phyloP scores from a whole-genome alignment of 768 basidiomycete species.

The Krasilnikovozyma curviuscula region DNA sequence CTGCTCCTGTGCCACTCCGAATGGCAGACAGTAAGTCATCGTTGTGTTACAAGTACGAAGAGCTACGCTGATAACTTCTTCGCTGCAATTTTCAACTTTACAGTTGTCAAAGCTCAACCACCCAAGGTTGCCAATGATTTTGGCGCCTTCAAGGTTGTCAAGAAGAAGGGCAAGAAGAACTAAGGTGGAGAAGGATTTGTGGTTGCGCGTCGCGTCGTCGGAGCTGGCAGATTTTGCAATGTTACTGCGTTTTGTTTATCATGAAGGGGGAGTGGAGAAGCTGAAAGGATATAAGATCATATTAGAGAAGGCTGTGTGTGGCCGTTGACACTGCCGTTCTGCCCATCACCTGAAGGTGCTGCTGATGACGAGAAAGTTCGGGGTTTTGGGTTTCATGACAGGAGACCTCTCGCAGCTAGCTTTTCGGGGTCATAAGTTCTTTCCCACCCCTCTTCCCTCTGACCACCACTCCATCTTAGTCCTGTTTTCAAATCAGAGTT shows the following conservation, averaged over 20 bases:
- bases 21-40: constrained; percentile 17
- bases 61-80: background rate
- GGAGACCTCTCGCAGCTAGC: no score
- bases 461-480: no score
- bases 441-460: no score
- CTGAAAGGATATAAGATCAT: background rate
- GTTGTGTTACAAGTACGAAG: background rate
- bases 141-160: constrained; percentile 80
- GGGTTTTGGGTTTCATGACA: no score
- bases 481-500: no score
- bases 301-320: background rate
- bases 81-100: background rate
- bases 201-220: no score
- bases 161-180: constrained; percentile 45
- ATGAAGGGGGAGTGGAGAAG: background rate
- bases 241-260: background rate
- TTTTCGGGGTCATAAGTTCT: no score
- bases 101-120: constrained; percentile 70
- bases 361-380: no score
- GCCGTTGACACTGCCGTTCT: background rate
- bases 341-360: no score
- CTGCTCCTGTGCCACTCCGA: constrained; percentile 23
- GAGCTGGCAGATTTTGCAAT: no score
- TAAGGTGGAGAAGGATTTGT: no score
- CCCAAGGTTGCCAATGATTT: constrained; percentile 43